Base-by-base conservation (phyloP, 352 stramenopile species). In the Globisporangium recalcitrans region DNA sequence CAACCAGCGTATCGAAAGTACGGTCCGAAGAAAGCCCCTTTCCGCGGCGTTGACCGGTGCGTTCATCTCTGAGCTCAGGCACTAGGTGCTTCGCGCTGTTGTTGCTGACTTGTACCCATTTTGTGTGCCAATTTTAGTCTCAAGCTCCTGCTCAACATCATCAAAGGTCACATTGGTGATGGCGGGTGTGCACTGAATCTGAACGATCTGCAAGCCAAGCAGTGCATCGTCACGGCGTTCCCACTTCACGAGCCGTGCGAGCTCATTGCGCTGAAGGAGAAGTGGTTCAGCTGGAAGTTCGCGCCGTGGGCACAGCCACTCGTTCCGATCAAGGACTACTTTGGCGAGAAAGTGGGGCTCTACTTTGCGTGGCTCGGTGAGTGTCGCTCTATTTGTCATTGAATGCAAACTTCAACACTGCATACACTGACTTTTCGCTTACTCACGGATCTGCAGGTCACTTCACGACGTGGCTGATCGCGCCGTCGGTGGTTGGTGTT, bases 331-430 rank as follows among this genome's bases (percentile, higher is more conserved):
- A 90, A 90, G 53, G 76, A 90, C 67, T 92, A 92, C 56, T 92
- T 90, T 60, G 83, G 83, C 34, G 83, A 90, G 58, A 92, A 98
- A 73, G 88, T 99, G 22, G 93, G 91, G 0, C 94, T 99, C 59
- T 99, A 99, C 82, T 99, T 99, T 71, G 88, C 96, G 44, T 99
- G 95, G 90, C 73, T 99, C 0, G 88, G 97, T 82, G 38, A 36
- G 46, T 59, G 1, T 27, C 38, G 8, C 19, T 34, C 19, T 24
- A 10, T 36, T 27, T 38, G 16, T 46, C 11, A 36, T 42, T 42
- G 1, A 32, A 14, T 58, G 16, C 3, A 31, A 31, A 9, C 34
- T 14, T 34, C 52, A 24, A 44, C 21, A 8, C 4, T 40, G 8
- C 2, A 55, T n/a, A 19, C 53, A 54, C 32, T 57, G 5, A 51